These are phyloP conservation scores for Aspergillus sp. DNA, from an alignment of 2,329 filamentous ascomycete genomes.

Conservation along the genomic window DNA sequence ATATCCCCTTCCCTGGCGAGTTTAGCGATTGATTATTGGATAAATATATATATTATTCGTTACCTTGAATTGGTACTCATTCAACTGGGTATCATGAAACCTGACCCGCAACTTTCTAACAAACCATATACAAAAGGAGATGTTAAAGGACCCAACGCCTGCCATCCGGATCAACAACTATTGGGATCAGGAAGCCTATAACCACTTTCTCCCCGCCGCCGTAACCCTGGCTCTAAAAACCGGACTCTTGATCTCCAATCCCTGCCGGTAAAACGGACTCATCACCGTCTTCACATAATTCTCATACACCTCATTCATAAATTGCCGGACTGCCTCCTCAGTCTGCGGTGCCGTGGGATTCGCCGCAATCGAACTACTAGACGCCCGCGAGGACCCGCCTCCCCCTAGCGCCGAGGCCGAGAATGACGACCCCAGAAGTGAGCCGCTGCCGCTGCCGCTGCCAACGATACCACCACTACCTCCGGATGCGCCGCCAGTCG, in stretches of 20 bases:
- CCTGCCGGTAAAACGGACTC: slow-evolving; percentile 88
- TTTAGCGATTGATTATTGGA: neutral
- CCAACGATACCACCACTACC: too few relatives aligned
- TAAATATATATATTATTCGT: too few relatives aligned
- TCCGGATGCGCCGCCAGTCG: slow-evolving; percentile 8
- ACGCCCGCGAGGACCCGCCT: slow-evolving; percentile 31
- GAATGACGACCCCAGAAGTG: slow-evolving; percentile 21
- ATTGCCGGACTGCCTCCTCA: slow-evolving; percentile 90
- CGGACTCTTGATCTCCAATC: slow-evolving; percentile 76
- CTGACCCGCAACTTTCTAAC: neutral
- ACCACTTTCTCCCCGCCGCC: slow-evolving; percentile 84
- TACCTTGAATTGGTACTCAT: too few relatives aligned
- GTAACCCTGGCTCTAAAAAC: slow-evolving; percentile 75
- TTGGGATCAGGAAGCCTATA: slow-evolving; percentile 40
- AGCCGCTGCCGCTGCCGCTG: slow-evolving; percentile 16
- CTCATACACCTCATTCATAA: slow-evolving; percentile 93
- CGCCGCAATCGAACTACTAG: slow-evolving; percentile 63
- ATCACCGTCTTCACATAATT: slow-evolving; percentile 94
- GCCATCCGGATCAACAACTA: neutral
- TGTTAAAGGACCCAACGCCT: slow-evolving; percentile 11
- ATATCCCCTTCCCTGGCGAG: slow-evolving; percentile 1
- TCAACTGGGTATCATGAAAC: slow-evolving; percentile 6
- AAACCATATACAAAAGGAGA: slow-evolving; percentile 12
- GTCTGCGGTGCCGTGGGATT: slow-evolving; percentile 85
- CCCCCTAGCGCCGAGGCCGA: slow-evolving; percentile 6